Percentiles rank a stretch among this genome's conserved stretches.
Evolutionary conservation across 768 basidiomycete species (phyloP).

Genomic region (Auriculariales sp.): DNA sequence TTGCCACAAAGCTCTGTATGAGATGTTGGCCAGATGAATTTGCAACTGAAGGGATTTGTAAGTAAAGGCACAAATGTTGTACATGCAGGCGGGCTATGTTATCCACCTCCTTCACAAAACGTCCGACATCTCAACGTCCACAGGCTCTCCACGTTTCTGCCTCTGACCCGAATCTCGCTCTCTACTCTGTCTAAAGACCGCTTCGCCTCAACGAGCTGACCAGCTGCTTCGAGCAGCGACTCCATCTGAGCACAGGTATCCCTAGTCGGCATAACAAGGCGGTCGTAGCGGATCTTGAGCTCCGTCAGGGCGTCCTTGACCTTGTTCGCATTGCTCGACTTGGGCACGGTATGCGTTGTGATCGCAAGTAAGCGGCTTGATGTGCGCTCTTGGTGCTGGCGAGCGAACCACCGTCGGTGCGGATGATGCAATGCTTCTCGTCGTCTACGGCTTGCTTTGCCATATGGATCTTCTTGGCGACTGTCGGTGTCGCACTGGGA

Average conservation of each 20-base stretch:
- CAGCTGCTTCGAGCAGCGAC: slow-evolving; percentile 53
- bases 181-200: slow-evolving; percentile 74
- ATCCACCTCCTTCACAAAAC: too few species aligned
- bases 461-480: slow-evolving; percentile 43
- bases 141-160: slow-evolving; percentile 29
- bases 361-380: slow-evolving; percentile 69
- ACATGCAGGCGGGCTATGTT: too few species aligned
- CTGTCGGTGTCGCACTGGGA: slow-evolving; percentile 29
- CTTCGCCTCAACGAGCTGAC: slow-evolving; percentile 75
- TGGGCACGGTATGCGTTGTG: slow-evolving; percentile 73
- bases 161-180: slow-evolving; percentile 69
- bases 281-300: slow-evolving; percentile 52
- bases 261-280: slow-evolving; percentile 89
- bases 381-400: slow-evolving; percentile 60
- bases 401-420: slow-evolving; percentile 40
- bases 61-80: too few species aligned
- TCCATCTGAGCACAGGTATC: slow-evolving; percentile 67
- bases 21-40: too few species aligned
- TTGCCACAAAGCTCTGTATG: too few species aligned
- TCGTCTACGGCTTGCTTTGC: slow-evolving; percentile 19
- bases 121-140: slow-evolving; percentile 30
- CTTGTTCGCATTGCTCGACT: slow-evolving; percentile 57
- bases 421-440: slow-evolving; percentile 47
- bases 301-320: slow-evolving; percentile 65
- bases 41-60: too few species aligned